These are phyloP conservation scores for Alternaria consortialis DNA, from an alignment of 2,329 filamentous ascomycete genomes.

Conservation along the genomic window DNA sequence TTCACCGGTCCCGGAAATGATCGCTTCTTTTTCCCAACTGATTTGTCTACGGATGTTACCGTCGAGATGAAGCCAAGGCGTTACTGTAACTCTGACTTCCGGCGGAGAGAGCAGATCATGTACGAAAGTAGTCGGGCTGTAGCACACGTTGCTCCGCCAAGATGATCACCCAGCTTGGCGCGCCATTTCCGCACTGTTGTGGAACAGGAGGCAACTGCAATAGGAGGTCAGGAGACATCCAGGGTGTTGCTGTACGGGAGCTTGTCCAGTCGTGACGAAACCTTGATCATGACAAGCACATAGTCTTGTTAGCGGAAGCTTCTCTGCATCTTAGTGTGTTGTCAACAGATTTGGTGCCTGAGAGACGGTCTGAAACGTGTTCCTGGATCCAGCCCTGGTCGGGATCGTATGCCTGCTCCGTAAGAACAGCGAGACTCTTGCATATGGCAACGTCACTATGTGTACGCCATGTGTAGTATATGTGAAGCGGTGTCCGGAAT, in stretches of 20 bases:
- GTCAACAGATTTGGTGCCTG: constrained; percentile 2
- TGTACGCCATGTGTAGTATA: not conserved
- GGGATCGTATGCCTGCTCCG: not conserved
- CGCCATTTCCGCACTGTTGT: constrained; percentile 20
- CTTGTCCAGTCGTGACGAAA: constrained; percentile 3
- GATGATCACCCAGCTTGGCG: constrained; percentile 32
- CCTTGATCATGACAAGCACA: constrained; percentile 32
- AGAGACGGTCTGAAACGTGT: not conserved
- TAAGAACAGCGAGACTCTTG: not conserved
- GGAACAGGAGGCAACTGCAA: constrained; percentile 3
- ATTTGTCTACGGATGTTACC: constrained; percentile 2
- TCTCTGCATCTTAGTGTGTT: not conserved
- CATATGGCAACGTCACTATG: not conserved
- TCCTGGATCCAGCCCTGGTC: not conserved
- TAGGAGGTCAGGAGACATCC: constrained; percentile 11
- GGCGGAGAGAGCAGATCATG: constrained; percentile 22
- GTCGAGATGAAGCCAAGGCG: constrained; percentile 5
- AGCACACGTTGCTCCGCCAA: constrained; percentile 29
- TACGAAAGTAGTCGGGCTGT: constrained; percentile 15
- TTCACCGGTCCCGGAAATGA: not conserved
- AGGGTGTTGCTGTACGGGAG: constrained; percentile 3
- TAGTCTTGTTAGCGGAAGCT: constrained; percentile 7
- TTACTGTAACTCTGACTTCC: constrained; percentile 1
- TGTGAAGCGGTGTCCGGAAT: not conserved
- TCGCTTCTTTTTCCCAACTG: not conserved